Evolutionary conservation across 768 basidiomycete genomes (phyloP).

Genomic region (Psilocybe sp.): DNA sequence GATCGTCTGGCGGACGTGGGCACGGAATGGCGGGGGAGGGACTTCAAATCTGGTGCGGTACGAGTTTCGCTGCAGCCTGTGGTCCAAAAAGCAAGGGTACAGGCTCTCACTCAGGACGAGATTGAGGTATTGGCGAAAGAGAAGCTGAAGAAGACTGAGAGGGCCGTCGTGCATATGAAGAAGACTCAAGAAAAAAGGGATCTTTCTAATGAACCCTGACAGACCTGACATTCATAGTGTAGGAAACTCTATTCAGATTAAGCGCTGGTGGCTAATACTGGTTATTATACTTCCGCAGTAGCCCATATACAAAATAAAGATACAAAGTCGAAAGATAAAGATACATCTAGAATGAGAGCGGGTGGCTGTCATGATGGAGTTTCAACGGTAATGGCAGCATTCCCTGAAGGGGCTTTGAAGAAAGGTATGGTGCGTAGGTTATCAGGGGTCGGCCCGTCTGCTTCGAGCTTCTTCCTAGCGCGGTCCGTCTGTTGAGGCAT

Average conservation of each 20-base stretch:
- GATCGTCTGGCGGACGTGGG: conserved; percentile 44
- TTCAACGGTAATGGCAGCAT: conserved; percentile 40
- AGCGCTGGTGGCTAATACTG: too few relatives aligned
- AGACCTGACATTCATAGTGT: too few relatives aligned
- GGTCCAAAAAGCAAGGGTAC: conserved; percentile 10
- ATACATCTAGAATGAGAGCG: too few relatives aligned
- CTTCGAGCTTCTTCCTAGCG: conserved; percentile 59
- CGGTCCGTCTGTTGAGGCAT: conserved; percentile 54
- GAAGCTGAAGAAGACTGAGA: not conserved
- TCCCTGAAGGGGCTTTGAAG: conserved; percentile 49
- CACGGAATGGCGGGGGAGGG: conserved; percentile 50
- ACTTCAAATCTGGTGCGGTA: conserved; percentile 33
- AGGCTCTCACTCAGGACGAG: conserved; percentile 13
- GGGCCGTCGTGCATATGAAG: too few relatives aligned
- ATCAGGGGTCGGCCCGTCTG: conserved; percentile 57
- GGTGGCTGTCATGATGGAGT: conserved; percentile 24
- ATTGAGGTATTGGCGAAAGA: conserved; percentile 19
- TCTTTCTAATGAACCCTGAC: too few relatives aligned
- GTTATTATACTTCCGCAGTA: too few relatives aligned
- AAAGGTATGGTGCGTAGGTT: conserved; percentile 76
- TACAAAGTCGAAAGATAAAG: too few relatives aligned
- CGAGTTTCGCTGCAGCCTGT: conserved; percentile 44
- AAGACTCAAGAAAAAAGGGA: too few relatives aligned
- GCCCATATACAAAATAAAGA: too few relatives aligned
- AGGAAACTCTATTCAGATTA: too few relatives aligned